Conservation (phyloP, 805 yeast genomes). For the Saccharomycopsis sp. region DNA sequence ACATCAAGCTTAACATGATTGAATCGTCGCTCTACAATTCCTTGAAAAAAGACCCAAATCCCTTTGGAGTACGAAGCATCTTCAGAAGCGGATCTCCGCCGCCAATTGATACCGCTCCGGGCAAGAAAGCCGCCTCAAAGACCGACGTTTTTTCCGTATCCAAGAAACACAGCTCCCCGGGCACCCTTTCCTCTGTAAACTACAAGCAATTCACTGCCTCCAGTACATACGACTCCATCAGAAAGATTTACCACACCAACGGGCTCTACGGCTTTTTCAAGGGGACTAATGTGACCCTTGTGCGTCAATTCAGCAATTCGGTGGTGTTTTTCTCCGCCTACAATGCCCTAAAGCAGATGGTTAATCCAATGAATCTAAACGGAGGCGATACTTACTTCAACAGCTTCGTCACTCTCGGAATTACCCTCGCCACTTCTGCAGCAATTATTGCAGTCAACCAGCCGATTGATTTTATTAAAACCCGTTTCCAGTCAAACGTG, state of each 20-base stretch:
- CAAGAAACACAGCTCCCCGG: conserved; percentile 28
- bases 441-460: conserved; percentile 77
- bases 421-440: conserved; percentile 60
- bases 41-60: conserved; percentile 24
- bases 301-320: conserved; percentile 73
- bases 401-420: not conserved
- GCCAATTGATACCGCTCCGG: conserved; percentile 27
- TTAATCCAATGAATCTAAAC: conserved; percentile 43
- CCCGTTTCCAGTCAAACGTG: conserved; percentile 65
- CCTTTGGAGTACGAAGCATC: conserved; percentile 23
- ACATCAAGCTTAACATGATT: conserved; percentile 71
- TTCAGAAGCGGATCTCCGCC: conserved; percentile 8
- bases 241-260: conserved; percentile 62
- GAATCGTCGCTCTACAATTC: conserved; percentile 47
- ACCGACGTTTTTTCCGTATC: conserved; percentile 21
- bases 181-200: no score
- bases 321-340: conserved; percentile 81
- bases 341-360: conserved; percentile 64
- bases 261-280: conserved; percentile 76
- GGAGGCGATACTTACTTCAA: conserved; percentile 1
- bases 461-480: conserved; percentile 82
- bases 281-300: conserved; percentile 76
- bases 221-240: conserved; percentile 45
- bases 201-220: conserved; percentile 38
- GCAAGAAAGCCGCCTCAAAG: not conserved